Conservation (phyloP, 768 basidiomycete species). For the Artomyces pyxidatus region DNA sequence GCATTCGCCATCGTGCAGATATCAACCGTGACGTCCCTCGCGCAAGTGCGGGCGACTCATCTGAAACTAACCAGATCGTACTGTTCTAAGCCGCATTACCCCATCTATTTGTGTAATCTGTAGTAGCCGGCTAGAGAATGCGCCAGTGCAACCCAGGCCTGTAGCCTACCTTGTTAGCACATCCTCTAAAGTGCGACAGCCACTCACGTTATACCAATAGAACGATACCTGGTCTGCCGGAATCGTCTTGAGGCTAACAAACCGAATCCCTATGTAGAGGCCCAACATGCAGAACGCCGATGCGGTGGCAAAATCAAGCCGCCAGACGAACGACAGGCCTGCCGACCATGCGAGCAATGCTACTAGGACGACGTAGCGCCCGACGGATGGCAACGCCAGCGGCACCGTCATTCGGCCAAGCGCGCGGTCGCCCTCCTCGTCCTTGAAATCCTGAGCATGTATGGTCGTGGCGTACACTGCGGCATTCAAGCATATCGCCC, state of each 20-base stretch:
- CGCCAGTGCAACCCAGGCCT: conserved; percentile 12
- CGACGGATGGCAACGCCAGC: conserved; percentile 30
- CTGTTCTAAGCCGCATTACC: no score
- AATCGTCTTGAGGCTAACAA: conserved; percentile 6
- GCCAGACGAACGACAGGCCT: conserved; percentile 28
- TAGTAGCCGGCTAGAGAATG: conserved; percentile 15
- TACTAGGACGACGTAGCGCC: conserved; percentile 24
- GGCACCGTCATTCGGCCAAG: conserved; percentile 35
- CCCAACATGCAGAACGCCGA: conserved; percentile 25
- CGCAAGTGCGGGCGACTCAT: no score
- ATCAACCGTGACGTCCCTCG: no score
- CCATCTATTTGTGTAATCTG: conserved; percentile 1
- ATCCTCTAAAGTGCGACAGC: not conserved
- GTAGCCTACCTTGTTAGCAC: not conserved
- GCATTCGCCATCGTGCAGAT: no score
- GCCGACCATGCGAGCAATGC: conserved; percentile 32
- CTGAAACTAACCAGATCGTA: no score
- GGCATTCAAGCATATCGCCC: conserved; percentile 29
- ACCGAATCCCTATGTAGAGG: conserved; percentile 21
- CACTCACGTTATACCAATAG: conserved; percentile 17
- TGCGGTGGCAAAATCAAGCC: conserved; percentile 21
- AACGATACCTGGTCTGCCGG: conserved; percentile 15
- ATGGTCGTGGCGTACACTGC: conserved; percentile 37
- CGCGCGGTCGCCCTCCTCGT: conserved; percentile 32
- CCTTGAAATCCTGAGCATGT: conserved; percentile 42